phyloP scores from a whole-genome alignment of 768 basidiomycete species.

The Hypholoma fasciculare region DNA sequence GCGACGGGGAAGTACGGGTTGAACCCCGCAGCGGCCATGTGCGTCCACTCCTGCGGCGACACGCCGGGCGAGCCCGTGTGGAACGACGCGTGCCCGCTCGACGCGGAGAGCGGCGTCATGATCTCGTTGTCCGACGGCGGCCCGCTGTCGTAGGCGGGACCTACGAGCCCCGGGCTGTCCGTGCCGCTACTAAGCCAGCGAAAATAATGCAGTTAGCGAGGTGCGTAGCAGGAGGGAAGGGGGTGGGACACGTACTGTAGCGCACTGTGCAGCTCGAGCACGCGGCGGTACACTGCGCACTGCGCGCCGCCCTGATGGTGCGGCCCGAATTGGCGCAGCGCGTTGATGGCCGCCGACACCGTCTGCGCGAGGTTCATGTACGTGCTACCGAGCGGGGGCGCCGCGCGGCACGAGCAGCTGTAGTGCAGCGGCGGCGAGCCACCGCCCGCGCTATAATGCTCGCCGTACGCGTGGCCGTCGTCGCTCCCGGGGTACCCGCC shows the following conservation, averaged over 20 bases:
- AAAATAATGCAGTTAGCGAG: neutral
- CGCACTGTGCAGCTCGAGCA: conserved; percentile 59
- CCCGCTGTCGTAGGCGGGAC: conserved; percentile 54
- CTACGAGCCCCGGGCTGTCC: conserved; percentile 47
- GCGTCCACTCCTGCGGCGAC: conserved; percentile 63
- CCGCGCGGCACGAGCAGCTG: conserved; percentile 61
- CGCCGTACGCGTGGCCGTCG: conserved; percentile 35
- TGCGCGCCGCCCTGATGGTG: conserved; percentile 51
- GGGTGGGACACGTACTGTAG: conserved; percentile 66
- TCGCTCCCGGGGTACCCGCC: conserved; percentile 37
- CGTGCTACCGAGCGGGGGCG: conserved; percentile 56
- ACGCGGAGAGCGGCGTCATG: conserved; percentile 52
- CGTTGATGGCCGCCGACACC: conserved; percentile 53
- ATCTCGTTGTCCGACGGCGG: conserved; percentile 68
- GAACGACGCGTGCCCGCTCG: conserved; percentile 48
- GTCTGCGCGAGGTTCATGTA: conserved; percentile 65
- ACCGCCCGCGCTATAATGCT: conserved; percentile 32
- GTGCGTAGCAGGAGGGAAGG: neutral
- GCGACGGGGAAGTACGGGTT: conserved; percentile 67
- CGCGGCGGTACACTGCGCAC: conserved; percentile 59
- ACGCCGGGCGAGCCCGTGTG: conserved; percentile 46
- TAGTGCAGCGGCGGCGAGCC: conserved; percentile 36
- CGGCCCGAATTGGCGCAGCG: conserved; percentile 61
- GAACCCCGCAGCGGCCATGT: conserved; percentile 54
- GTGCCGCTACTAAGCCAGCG: conserved; percentile 37